These are phyloP conservation scores for Jacaranda copaia DNA, from an alignment of 257 asterid genomes.

Conservation along the genomic window DNA sequence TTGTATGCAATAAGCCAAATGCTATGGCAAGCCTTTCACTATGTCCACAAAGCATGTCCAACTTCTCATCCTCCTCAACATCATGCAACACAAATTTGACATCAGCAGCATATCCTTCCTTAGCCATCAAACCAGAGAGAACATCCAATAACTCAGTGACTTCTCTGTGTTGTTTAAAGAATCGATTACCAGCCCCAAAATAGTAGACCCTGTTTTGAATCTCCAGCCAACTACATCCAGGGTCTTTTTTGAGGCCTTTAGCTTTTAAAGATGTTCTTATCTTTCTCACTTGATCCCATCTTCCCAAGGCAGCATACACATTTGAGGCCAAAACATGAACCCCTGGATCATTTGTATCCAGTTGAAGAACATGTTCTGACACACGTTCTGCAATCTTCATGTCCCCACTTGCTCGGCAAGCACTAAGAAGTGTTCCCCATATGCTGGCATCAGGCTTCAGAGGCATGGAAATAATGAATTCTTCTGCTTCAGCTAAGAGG, in stretches of 20 bases:
- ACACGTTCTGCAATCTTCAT: constrained; percentile 62
- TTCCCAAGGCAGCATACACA: constrained; percentile 69
- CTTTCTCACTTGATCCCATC: constrained; percentile 71
- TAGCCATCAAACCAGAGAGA: constrained; percentile 56
- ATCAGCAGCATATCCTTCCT: constrained; percentile 69
- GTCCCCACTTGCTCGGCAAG: constrained; percentile 69
- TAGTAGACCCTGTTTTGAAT: constrained; percentile 53
- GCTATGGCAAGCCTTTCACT: constrained; percentile 75
- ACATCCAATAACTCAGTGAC: constrained; percentile 48
- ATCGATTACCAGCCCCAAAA: constrained; percentile 57
- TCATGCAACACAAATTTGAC: constrained; percentile 58
- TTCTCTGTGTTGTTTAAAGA: constrained; percentile 51
- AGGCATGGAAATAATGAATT: constrained; percentile 76
- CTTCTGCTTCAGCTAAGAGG: constrained; percentile 72
- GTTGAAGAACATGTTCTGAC: constrained; percentile 47
- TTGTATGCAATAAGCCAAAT: constrained; percentile 61
- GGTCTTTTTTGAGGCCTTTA: constrained; percentile 68
- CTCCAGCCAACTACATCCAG: constrained; percentile 86
- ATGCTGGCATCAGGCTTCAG: constrained; percentile 75
- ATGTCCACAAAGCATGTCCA: constrained; percentile 60
- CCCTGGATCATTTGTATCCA: constrained; percentile 69
- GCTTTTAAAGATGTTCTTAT: constrained; percentile 61
- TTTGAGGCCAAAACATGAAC: constrained; percentile 79
- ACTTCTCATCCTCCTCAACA: constrained; percentile 63
- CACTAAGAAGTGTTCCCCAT: constrained; percentile 89